These are phyloP conservation scores for Solanum piurae DNA, from an alignment of 257 asterid genomes.

Conservation along the genomic window DNA sequence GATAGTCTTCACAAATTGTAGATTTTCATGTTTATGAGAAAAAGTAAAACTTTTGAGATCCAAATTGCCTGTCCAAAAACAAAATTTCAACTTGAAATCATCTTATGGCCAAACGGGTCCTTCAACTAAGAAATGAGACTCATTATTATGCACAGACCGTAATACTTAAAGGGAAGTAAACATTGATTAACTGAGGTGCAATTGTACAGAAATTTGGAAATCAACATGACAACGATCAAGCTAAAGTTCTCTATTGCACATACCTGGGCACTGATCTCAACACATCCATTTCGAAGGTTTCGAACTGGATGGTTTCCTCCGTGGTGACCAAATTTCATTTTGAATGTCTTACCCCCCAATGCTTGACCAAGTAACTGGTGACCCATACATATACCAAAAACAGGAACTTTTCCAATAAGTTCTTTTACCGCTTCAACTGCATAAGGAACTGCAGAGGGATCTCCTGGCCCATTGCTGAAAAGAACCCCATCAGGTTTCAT, in stretches of 20 bases:
- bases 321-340: slow-evolving; percentile 99
- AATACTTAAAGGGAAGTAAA: background rate
- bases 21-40: background rate
- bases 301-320: slow-evolving; percentile 99
- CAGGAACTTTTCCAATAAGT: slow-evolving; percentile 70
- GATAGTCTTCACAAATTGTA: background rate
- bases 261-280: slow-evolving; percentile 98
- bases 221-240: background rate
- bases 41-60: background rate
- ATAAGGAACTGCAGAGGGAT: slow-evolving; percentile 97
- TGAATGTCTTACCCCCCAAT: slow-evolving; percentile 93
- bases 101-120: background rate
- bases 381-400: slow-evolving; percentile 98
- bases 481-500: slow-evolving; percentile 93
- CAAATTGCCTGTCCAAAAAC: background rate
- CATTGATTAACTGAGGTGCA: background rate
- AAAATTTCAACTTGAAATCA: background rate
- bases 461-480: slow-evolving; percentile 97
- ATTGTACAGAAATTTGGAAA: background rate
- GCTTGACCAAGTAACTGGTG: slow-evolving; percentile 99
- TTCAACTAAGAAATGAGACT: background rate
- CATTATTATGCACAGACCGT: background rate
- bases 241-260: background rate
- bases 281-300: slow-evolving; percentile 60
- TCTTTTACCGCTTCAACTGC: slow-evolving; percentile 83